A percentile compares a stretch with the other conserved stretches of the same genome.
Evolutionary conservation across 2,329 filamentous ascomycete genomes (phyloP).

Genomic region (Pseudogymnoascus sp.): DNA sequence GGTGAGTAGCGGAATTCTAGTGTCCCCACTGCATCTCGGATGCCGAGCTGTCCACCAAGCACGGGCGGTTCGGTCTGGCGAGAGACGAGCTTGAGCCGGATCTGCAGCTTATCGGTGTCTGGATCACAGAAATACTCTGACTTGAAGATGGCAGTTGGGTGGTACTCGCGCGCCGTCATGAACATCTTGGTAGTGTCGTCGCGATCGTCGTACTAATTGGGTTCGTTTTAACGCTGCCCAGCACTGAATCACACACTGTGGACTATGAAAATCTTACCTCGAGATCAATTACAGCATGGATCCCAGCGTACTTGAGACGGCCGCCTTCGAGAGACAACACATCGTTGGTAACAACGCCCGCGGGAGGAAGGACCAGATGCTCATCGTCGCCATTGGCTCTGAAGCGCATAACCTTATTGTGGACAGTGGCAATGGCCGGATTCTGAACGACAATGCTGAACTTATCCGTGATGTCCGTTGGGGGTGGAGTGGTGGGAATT

Average conservation of each 20-base stretch:
- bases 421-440: slow-evolving; percentile 30
- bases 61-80: slow-evolving; percentile 22
- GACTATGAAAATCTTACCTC: slow-evolving; percentile 29
- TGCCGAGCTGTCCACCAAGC: slow-evolving; percentile 34
- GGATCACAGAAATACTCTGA: slow-evolving; percentile 37
- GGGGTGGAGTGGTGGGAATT: slow-evolving; percentile 25
- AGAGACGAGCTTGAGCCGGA: slow-evolving; percentile 31
- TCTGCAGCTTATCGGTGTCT: slow-evolving; percentile 35
- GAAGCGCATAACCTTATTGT: slow-evolving; percentile 34
- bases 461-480: slow-evolving; percentile 30
- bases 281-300: slow-evolving; percentile 38
- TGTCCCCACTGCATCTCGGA: slow-evolving; percentile 32
- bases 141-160: slow-evolving; percentile 34
- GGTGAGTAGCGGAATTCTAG: slow-evolving; percentile 40
- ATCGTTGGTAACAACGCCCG: slow-evolving; percentile 32
- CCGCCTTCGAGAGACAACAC: slow-evolving; percentile 33
- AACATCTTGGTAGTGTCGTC: slow-evolving; percentile 44
- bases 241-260: neutral
- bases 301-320: slow-evolving; percentile 29
- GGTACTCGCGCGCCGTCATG: slow-evolving; percentile 38
- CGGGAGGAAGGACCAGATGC: slow-evolving; percentile 34
- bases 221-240: neutral
- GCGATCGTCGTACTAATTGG: slow-evolving; percentile 32
- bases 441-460: slow-evolving; percentile 35
- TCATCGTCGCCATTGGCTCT: slow-evolving; percentile 35